Evolutionary conservation across 257 asterid species (phyloP), one percentile per base, ranked within the genome.

Genomic region (Solanum dulcamara): DNA sequence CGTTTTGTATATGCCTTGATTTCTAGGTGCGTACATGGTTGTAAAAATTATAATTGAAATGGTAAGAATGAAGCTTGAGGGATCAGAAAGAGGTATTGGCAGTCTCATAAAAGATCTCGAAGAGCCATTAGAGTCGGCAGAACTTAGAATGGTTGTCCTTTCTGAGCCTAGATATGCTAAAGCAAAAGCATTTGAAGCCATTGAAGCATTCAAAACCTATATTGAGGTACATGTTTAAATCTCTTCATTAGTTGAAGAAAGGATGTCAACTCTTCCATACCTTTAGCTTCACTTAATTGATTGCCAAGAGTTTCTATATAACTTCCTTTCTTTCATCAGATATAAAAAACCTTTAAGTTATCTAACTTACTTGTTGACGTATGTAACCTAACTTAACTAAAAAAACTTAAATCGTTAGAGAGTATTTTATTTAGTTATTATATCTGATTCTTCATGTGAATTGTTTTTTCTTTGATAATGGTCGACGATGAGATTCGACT

Each of bases 1-100:
- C n/a, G 3, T 53, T 53, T 26, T 5, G 5, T 22, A 15, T 24
- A 72, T 75, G 35, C 55, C 32, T 50, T 6, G 0, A 53, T 71
- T 38, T 24, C 15, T 18, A 94, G 99, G 98, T 86, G 99, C 99
- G 1, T 94, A 94, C 60, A 94, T 93, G 98, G 98, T 93, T 67
- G 98, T 94, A 26, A 96, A 92, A 87, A 94, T 96, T 38, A 94
- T 94, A 11, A 94, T 93, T 57, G 98, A 94, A 86, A 96, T 96
- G 99, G 98, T 96, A 62, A 91, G 91, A 81, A 96, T 94, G 99
- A 96, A 91, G 84, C 96, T 96, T 51, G 89, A 91, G 80, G 99
- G 98, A 51, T 93, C 91, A 48, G 89, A 86, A 17, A 93, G 91
- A 86, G 99, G 97, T 10, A 92, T 96, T 74, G 97, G 97, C 26